Conservation (phyloP, 2,329 filamentous ascomycete species). For the Fusarium gaditjirri region DNA sequence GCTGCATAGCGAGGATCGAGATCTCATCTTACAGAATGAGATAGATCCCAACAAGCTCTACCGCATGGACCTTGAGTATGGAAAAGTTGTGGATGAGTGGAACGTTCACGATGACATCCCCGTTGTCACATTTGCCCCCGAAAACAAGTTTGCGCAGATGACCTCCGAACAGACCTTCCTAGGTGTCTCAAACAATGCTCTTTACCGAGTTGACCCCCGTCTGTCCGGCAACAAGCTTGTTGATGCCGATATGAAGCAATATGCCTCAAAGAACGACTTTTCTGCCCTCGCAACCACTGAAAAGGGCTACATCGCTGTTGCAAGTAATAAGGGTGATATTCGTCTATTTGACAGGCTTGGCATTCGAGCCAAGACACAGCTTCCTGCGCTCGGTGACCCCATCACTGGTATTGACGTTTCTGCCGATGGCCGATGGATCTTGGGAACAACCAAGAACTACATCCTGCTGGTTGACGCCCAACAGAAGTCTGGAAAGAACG, state of each 20-base stretch:
- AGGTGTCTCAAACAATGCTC: constrained; percentile 89
- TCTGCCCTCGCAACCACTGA: constrained; percentile 94
- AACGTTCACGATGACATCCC: constrained; percentile 97
- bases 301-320: constrained; percentile 95
- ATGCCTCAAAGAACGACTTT: constrained; percentile 96
- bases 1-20: constrained; percentile 89
- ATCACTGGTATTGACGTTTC: constrained; percentile 96
- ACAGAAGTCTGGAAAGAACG: constrained; percentile 94
- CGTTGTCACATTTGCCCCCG: constrained; percentile 89
- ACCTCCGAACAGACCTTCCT: constrained; percentile 95
- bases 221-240: constrained; percentile 91
- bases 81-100: constrained; percentile 99
- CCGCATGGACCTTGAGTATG: constrained; percentile 97
- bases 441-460: constrained; percentile 94
- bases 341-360: constrained; percentile 95
- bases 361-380: constrained; percentile 96
- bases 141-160: constrained; percentile 99
- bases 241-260: constrained; percentile 93
- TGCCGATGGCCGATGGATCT: constrained; percentile 93
- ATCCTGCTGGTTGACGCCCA: constrained; percentile 91
- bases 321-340: constrained; percentile 97
- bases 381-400: constrained; percentile 92
- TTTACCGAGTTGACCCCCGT: constrained; percentile 94
- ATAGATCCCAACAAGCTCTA: constrained; percentile 90
- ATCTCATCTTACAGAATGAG: constrained; percentile 88